Base-by-base conservation (phyloP, 306 rosid species). In the Trichosanthes truncata region DNA sequence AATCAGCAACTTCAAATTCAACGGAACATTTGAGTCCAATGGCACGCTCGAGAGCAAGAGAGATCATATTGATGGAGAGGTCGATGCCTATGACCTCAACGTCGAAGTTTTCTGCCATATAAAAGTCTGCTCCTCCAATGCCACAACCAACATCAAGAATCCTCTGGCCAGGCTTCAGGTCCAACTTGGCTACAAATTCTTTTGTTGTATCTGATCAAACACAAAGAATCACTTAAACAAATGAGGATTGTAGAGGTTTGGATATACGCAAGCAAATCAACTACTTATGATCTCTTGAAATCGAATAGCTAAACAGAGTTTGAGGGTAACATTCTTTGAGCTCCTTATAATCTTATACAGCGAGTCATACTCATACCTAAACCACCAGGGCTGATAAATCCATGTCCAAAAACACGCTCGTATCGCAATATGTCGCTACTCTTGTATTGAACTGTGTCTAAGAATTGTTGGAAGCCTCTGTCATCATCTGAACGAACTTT, bases 111-210 rank as follows among this genome's bases (percentile, higher is more conserved):
- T 82, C 87, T 33, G 97, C 97, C 97, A 94, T 91, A 85, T 94
- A 94, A 71, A 92, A 92, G 88, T 88, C 97, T 73, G 93, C 95
- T 55, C 97, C 97, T 35, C 98, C 98, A 73, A 84, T 90, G 79
- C 98, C 97, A 82, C 98, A 94, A 67, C 98, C 97, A 77, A 94
- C 97, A 87, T 94, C 97, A 11, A 94, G 88, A 78, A 94, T 93
- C 83, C 85, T 92, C 89, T 92, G 97, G 55, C 90, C 92, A 78
- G 92, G 87, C 85, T 86, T 84, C 15, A 94, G 92, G 49, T 82
- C 93, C 86, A 92, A 85, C 89, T 82, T 91, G 46, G 85, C 84
- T 67, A 92, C 97, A 82, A 92, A 63, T 84, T 94, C 92, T 86
- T 89, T 89, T 1, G 97, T 94, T 26, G 98, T 92, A 76, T 92